Evolutionary conservation across 495 filamentous ascomycete genomes (phyloP).

Genomic region (Penicillium desertorum): DNA sequence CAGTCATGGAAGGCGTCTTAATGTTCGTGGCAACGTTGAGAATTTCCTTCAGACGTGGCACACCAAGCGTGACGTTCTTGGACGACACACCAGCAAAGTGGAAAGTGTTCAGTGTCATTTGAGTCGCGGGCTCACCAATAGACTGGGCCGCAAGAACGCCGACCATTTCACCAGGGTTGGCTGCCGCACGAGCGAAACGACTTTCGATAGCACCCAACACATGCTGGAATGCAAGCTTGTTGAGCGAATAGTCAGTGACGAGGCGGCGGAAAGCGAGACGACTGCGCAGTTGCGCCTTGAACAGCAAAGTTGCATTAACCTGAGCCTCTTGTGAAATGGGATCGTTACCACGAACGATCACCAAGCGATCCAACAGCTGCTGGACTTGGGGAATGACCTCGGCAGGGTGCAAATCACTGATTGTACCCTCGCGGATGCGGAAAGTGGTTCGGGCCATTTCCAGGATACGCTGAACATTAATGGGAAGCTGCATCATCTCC

Average conservation of each 20-base stretch:
- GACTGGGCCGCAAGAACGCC: slow-evolving; percentile 97
- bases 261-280: slow-evolving; percentile 89
- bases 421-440: slow-evolving; percentile 76
- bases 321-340: slow-evolving; percentile 81
- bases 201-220: slow-evolving; percentile 88
- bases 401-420: slow-evolving; percentile 87
- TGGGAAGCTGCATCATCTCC: slow-evolving; percentile 81
- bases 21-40: slow-evolving; percentile 95
- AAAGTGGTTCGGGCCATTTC: slow-evolving; percentile 87
- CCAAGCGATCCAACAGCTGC: slow-evolving; percentile 69
- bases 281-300: slow-evolving; percentile 88
- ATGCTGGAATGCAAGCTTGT: slow-evolving; percentile 89
- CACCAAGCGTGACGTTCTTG: slow-evolving; percentile 99
- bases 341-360: slow-evolving; percentile 84
- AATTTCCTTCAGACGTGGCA: slow-evolving; percentile 99
- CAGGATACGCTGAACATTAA: slow-evolving; percentile 88
- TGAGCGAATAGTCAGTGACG: slow-evolving; percentile 77
- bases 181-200: slow-evolving; percentile 75
- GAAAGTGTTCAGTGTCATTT: slow-evolving; percentile 99
- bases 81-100: slow-evolving; percentile 99
- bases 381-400: slow-evolving; percentile 83
- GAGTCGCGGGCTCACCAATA: slow-evolving; percentile 96
- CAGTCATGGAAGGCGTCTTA: slow-evolving; percentile 96
- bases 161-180: slow-evolving; percentile 96
- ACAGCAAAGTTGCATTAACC: slow-evolving; percentile 78